Evolutionary conservation across 1,139 yeast genomes (phyloP).

Genomic region (Yamadazyma membranifaciens): DNA sequence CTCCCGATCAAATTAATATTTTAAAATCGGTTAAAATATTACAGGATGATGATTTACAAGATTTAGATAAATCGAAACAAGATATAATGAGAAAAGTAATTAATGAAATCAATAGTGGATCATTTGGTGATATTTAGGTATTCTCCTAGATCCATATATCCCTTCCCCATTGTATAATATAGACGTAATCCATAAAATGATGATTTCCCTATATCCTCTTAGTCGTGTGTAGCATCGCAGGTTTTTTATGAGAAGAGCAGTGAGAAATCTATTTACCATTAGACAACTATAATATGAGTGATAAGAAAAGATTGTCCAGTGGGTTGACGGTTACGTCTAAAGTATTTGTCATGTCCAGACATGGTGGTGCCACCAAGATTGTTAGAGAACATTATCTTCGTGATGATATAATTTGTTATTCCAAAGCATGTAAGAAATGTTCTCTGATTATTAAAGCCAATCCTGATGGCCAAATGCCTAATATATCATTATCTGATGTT

Average conservation of each 20-base stretch:
- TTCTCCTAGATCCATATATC: background rate
- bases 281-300: conserved; percentile 16
- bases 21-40: conserved; percentile 58
- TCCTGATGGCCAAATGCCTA: conserved; percentile 51
- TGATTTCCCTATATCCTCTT: background rate
- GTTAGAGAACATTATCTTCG: conserved; percentile 94
- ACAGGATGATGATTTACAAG: conserved; percentile 60
- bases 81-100: conserved; percentile 36
- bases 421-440: conserved; percentile 67
- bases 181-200: no score
- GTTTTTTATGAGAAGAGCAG: background rate
- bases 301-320: conserved; percentile 40
- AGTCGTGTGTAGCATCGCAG: background rate
- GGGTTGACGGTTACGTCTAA: conserved; percentile 81
- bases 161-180: background rate
- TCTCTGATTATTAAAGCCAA: conserved; percentile 54
- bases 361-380: conserved; percentile 86
- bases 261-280: background rate
- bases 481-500: conserved; percentile 46
- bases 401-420: conserved; percentile 88
- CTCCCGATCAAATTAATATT: conserved; percentile 49
- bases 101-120: conserved; percentile 43
- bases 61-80: conserved; percentile 60
- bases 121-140: conserved; percentile 35
- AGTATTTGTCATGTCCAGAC: conserved; percentile 86